Evolutionary conservation across 2,329 filamentous ascomycete species (phyloP), one percentile per base, ranked within the genome.

Genomic region (Beauveria sp.): DNA sequence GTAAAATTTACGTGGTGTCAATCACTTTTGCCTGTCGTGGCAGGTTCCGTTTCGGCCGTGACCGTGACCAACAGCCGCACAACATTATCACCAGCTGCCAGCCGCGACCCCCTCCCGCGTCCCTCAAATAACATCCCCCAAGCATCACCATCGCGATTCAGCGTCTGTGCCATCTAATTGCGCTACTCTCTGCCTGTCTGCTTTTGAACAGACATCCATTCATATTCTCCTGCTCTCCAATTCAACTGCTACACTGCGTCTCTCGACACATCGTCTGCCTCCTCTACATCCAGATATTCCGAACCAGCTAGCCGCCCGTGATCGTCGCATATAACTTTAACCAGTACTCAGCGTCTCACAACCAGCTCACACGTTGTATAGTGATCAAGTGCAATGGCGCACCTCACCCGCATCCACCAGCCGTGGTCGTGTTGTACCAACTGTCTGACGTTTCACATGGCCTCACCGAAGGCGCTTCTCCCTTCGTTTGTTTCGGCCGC

Each of bases 401-500:
- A 40, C 26, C n/a, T 38, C n/a, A 6, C n/a, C 26, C 28, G 28
- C 56, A 38, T 22, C 46, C 46, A 46, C 47, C 16, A 40, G 18
- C 43, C 56, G 6, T 18, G 18, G 7, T 60, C 22, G 38, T 24
- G 57, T 60, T 18, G 24, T 40, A 60, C 57, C 24, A 34, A 38
- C 3, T 34, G 10, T 14, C 42, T 18, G 56, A 59, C 38, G 57
- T 60, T 52, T 53, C 49, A 60, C 57, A 52, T 46, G 50, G 40
- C 57, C 30, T 53, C 42, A 53, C 57, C 57, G 57, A 53, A 22
- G 3, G 24, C 26, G 1, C 12, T 14, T n/a, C 18, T 51, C 14
- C 28, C 26, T 34, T n/a, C n/a, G 38, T 53, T 53, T 60, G 22
- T 16, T 58, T 20, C 38, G 47, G 38, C 26, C 34, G 49, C 38